These are phyloP conservation scores for Fusarium torreyae DNA, from an alignment of 2,329 filamentous ascomycete genomes.

Conservation along the genomic window DNA sequence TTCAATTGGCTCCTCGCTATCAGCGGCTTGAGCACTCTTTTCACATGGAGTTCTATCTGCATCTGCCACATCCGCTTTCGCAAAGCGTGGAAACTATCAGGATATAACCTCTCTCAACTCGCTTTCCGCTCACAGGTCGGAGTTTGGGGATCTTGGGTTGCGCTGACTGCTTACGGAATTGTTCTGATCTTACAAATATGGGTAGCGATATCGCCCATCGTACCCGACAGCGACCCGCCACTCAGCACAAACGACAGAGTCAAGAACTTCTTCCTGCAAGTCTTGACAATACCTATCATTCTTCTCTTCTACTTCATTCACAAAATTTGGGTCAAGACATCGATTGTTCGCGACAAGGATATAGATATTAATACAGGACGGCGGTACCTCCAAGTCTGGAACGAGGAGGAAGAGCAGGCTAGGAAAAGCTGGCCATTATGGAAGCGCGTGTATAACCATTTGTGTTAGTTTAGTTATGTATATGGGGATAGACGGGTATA, in stretches of 20 bases:
- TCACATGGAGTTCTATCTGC: slow-evolving; percentile 88
- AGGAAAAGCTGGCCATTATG: slow-evolving; percentile 78
- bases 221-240: not conserved
- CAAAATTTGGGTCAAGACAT: slow-evolving; percentile 80
- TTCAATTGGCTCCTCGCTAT: slow-evolving; percentile 87
- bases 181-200: slow-evolving; percentile 89
- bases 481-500: not conserved
- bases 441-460: slow-evolving; percentile 80
- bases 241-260: slow-evolving; percentile 57
- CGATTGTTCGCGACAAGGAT: slow-evolving; percentile 75
- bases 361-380: slow-evolving; percentile 92
- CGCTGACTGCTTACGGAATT: slow-evolving; percentile 82
- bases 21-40: slow-evolving; percentile 79
- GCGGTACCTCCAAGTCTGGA: slow-evolving; percentile 83
- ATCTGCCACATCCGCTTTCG: slow-evolving; percentile 92
- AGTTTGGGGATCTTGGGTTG: slow-evolving; percentile 84
- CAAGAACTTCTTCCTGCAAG: slow-evolving; percentile 79
- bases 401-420: slow-evolving; percentile 81
- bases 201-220: slow-evolving; percentile 83
- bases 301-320: slow-evolving; percentile 78
- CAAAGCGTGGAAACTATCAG: slow-evolving; percentile 77
- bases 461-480: slow-evolving; percentile 67
- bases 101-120: slow-evolving; percentile 79
- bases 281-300: slow-evolving; percentile 78
- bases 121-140: slow-evolving; percentile 86